A percentile compares a stretch with the other conserved stretches of the same genome.
Conservation (phyloP, 2,329 filamentous ascomycete species). For the Hypoxylon sp. region DNA sequence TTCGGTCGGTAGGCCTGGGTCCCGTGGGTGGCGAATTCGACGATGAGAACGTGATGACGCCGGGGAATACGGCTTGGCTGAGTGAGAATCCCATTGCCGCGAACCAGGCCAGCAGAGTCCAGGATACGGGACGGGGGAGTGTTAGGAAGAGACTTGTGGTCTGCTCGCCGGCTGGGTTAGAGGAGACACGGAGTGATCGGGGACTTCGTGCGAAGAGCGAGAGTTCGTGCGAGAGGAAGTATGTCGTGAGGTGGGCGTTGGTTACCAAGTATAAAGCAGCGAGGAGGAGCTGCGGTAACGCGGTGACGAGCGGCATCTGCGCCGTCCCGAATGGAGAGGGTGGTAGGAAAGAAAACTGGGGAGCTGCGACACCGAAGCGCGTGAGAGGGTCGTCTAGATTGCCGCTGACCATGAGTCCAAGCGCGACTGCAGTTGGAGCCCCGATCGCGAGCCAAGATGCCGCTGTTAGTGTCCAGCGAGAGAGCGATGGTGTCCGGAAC, state of each 20-base stretch:
- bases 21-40: background rate
- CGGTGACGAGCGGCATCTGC: constrained; percentile 57
- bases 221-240: constrained; percentile 66
- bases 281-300: constrained; percentile 65
- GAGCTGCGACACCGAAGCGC: constrained; percentile 58
- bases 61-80: constrained; percentile 61
- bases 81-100: constrained; percentile 62
- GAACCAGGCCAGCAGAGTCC: constrained; percentile 62
- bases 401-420: constrained; percentile 55
- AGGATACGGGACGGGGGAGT: constrained; percentile 63
- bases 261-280: constrained; percentile 63
- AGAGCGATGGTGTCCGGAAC: constrained; percentile 60
- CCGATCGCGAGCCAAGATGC: constrained; percentile 58
- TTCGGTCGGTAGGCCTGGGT: constrained; percentile 19
- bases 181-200: constrained; percentile 62
- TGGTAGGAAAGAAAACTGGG: constrained; percentile 55
- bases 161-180: constrained; percentile 61
- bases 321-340: constrained; percentile 46
- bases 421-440: constrained; percentile 57
- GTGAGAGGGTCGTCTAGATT: constrained; percentile 50
- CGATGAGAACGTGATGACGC: constrained; percentile 47
- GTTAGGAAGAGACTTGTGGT: constrained; percentile 65
- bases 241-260: constrained; percentile 64
- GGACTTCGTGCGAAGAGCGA: constrained; percentile 59
- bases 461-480: constrained; percentile 60